Evolutionary conservation across 2,329 filamentous ascomycete species (phyloP), one percentile per base, ranked within the genome.

Genomic region (Aspergillus persii): DNA sequence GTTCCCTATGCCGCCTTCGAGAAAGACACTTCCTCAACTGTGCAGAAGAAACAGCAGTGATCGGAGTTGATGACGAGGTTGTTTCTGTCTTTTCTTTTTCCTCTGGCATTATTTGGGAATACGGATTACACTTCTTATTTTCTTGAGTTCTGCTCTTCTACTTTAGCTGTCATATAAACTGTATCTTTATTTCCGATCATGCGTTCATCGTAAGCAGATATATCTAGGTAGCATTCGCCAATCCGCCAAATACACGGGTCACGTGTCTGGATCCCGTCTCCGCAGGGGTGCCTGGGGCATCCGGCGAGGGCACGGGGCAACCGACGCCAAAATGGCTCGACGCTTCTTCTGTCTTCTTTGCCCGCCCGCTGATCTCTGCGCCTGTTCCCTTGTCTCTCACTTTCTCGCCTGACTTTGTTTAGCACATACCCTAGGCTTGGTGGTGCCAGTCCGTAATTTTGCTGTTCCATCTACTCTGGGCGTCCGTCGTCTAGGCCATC

Each of bases 1-100:
- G 91, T 98, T 31, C 90, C 91, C 1, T 98, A 98, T 75, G 92
- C 90, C 63, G 92, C 95, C 1, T 99, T 98, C 73, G 94, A 96
- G 74, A 97, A 96, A 82, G 94, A 97, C 68, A 96, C 92, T 82
- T 91, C 92, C 0, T 91, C 92, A n/a, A 82, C 87, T 41, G 89
- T 89, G 33, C 91, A 96, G 77, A 96, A 93, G 86, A 96, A 86
- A 74, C 77, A 92, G 80, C 83, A 88, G 77, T 84, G 64, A 66
- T 63, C 56, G 47, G 4, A 29, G 54, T 44, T 27, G 44, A 47
- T 47, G 44, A 47, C 12, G 15, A 23, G 4, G 44, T 29, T 15
- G 56, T 54, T 53, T 54, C 39, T 54, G n/a, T 53, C 11, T n/a
- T 49, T 58, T 41, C 52, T 29, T 44, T 54, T 57, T 36, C 29